A percentile compares a stretch with the other conserved stretches of the same genome.
Conservation (phyloP, 805 yeast genomes). For the Komagataella mondaviorum region DNA sequence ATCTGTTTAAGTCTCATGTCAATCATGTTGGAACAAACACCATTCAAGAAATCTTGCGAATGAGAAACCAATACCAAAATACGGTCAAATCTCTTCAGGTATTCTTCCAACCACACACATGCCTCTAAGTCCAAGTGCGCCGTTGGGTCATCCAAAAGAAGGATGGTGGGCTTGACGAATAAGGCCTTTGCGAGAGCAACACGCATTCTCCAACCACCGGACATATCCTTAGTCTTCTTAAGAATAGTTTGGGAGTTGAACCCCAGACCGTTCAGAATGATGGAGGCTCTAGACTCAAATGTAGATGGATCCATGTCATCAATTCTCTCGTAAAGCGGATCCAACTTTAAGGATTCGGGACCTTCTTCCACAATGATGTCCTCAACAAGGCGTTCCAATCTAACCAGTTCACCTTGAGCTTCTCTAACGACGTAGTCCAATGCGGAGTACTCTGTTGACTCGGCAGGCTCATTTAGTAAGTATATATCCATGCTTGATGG, state of each 20-base stretch:
- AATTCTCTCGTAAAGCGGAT: conserved; percentile 86
- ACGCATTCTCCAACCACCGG: conserved; percentile 99
- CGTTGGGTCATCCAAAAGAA: conserved; percentile 95
- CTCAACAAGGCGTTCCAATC: conserved; percentile 86
- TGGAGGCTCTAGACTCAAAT: conserved; percentile 92
- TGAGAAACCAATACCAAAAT: conserved; percentile 91
- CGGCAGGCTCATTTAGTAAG: conserved; percentile 95
- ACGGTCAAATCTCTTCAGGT: conserved; percentile 87
- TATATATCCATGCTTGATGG: conserved; percentile 89
- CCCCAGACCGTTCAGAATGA: conserved; percentile 94
- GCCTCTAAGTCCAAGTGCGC: conserved; percentile 99
- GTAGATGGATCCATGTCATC: conserved; percentile 94
- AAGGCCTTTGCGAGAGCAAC: conserved; percentile 96
- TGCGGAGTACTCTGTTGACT: conserved; percentile 82
- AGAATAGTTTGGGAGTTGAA: conserved; percentile 77
- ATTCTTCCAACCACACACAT: conserved; percentile 99
- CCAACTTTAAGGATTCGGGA: conserved; percentile 80
- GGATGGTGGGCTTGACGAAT: conserved; percentile 92
- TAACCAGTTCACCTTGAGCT: conserved; percentile 86
- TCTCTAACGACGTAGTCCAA: conserved; percentile 93
- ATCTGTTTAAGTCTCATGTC: conserved; percentile 86
- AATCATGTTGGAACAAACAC: conserved; percentile 96
- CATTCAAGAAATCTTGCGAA: conserved; percentile 98
- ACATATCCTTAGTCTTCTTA: conserved; percentile 96
- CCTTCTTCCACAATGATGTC: conserved; percentile 82